phyloP scores from a whole-genome alignment of 2,329 filamentous ascomycete species.

The Hansfordia pulvinata region DNA sequence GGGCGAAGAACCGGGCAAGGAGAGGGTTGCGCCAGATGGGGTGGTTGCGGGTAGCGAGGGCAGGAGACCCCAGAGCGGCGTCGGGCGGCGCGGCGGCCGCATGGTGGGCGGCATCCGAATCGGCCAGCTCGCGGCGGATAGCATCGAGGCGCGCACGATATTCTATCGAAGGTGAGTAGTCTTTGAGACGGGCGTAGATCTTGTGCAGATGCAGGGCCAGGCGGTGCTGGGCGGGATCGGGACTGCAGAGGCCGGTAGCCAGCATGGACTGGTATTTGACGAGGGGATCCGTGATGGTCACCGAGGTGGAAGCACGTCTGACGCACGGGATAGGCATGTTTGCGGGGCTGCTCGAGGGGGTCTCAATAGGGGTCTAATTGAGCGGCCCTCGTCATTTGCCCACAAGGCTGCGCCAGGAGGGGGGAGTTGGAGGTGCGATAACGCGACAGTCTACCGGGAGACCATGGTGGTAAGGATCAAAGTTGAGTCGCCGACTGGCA shows the following conservation, averaged over 20 bases:
- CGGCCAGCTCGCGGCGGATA: slow-evolving; percentile 27
- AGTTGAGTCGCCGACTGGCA: too few species aligned
- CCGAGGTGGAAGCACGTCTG: too few species aligned
- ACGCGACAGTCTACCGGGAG: too few species aligned
- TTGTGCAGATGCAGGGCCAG: slow-evolving; percentile 66
- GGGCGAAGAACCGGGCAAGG: slow-evolving; percentile 44
- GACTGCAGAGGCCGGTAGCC: slow-evolving; percentile 49
- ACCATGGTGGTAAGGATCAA: too few species aligned
- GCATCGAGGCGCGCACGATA: slow-evolving; percentile 53
- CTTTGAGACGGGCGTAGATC: slow-evolving; percentile 61
- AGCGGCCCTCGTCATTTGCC: too few species aligned
- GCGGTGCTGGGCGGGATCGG: slow-evolving; percentile 60
- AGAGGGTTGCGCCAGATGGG: slow-evolving; percentile 45
- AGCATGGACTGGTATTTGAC: slow-evolving; percentile 64
- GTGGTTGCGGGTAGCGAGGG: slow-evolving; percentile 36
- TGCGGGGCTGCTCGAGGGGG: too few species aligned
- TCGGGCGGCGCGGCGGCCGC: too few species aligned
- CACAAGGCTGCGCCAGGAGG: too few species aligned
- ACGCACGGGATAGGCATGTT: too few species aligned
- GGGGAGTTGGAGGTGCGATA: too few species aligned
- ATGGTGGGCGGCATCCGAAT: slow-evolving; percentile 17
- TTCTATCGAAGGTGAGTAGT: slow-evolving; percentile 61
- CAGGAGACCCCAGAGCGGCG: too few species aligned
- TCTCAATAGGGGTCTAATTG: too few species aligned
- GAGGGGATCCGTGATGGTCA: slow-evolving; percentile 57